Base-by-base conservation (phyloP, 257 asterid species). In the Handroanthus guayacan region DNA sequence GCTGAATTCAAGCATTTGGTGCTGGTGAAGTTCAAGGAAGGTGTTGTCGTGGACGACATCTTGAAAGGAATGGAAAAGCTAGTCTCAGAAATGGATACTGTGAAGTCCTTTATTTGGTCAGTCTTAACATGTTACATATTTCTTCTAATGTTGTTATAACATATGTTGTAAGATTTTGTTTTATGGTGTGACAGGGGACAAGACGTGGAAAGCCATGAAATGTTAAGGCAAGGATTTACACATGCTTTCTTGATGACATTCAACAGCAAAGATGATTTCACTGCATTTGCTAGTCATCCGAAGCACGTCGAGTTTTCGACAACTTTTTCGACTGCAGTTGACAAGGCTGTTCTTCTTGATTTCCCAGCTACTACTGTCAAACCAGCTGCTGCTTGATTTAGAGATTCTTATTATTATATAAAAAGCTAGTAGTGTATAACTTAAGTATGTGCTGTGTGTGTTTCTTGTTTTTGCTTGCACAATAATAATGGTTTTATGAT, bases 231-330 rank as follows among this genome's bases (percentile, higher is more conserved):
- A 67, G 99, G 98, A 1, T 91, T 88, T 37, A 90, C 98, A 1
- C 99, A 93, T 71, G 97, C 94, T 25, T 91, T 93, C 87, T 67
- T 90, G 84, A 95, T 95, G 97, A 91, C 96, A 70, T 93, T 93
- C 62, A 55, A 61, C 57, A 85, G 84, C 91, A 95, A 93, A 63
- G 99, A 91, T 1, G 98, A 95, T 11, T 90, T 84, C 76, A 63
- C 71, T 18, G 85, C 92, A 5, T 93, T 90, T 64, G 75, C 74
- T 9, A 72, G 75, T 62, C 97, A 93, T 67, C 99, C 98, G 0
- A 84, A 84, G 14, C 99, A 93, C 79, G 77, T 87, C 52, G 89
- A 90, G 5, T 93, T 87, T 68, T 91, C 97, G 0, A 8, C 92
- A 0, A 76, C 87, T 1, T 89, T 95, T 75, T 88, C 98, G 2